Percentiles rank a stretch among this genome's conserved stretches.
Conservation (phyloP, 805 yeast genomes). For the Pichia insulana region DNA sequence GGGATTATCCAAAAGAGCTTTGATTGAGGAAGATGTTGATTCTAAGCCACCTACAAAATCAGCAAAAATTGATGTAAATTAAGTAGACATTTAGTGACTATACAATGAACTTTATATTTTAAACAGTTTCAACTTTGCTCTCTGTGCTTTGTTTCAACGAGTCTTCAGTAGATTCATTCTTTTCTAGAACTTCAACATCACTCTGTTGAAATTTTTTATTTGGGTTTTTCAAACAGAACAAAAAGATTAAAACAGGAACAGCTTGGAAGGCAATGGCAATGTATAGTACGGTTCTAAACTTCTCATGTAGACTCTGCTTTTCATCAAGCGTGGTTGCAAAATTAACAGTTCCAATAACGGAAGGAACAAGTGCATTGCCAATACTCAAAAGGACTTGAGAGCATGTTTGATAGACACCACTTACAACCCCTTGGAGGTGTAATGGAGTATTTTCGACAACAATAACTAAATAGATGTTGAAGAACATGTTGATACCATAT, state of each 20-base stretch:
- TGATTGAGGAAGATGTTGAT: not conserved
- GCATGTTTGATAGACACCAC: conserved; percentile 14
- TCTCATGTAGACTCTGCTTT: conserved; percentile 4
- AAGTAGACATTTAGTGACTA: no score
- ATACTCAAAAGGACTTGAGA: conserved; percentile 13
- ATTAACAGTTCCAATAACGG: conserved; percentile 10
- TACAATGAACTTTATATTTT: no score
- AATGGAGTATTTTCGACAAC: conserved; percentile 19
- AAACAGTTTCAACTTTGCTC: no score
- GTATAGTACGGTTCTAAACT: conserved; percentile 4
- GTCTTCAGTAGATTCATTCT: no score
- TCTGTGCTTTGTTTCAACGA: no score
- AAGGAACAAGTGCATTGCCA: conserved; percentile 14
- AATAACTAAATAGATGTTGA: conserved; percentile 27
- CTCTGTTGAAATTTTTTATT: no score
- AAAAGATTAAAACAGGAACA: not conserved
- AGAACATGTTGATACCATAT: conserved; percentile 23
- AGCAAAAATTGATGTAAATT: conserved; percentile 1
- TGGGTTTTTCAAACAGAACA: no score
- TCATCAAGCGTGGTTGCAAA: not conserved
- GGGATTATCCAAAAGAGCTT: conserved; percentile 9
- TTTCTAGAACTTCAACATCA: no score
- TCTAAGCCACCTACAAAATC: not conserved
- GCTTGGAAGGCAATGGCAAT: conserved; percentile 8
- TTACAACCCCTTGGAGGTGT: conserved; percentile 16